Conservation (phyloP, 176 grass and related monocot genomes). For the Phragmites australis region DNA sequence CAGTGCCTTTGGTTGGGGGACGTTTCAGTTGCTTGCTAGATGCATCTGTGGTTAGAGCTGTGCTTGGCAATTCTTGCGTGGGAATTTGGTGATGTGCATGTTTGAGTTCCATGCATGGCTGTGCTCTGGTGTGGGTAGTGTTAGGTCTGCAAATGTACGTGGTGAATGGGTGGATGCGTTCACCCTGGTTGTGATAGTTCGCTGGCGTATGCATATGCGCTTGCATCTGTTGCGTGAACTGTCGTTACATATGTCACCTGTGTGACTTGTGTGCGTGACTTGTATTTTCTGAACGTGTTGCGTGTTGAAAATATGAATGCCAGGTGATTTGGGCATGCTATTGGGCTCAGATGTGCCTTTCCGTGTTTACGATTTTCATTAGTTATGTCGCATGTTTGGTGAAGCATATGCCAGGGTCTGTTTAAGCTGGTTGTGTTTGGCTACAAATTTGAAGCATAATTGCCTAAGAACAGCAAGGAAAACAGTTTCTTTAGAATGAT, state of each 20-base stretch:
- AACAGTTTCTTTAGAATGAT: conserved; percentile 8
- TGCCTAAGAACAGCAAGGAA: conserved; percentile 5
- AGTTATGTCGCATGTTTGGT: background rate
- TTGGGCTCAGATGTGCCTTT: background rate
- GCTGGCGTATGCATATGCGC: background rate
- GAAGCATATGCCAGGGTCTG: background rate
- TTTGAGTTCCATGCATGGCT: background rate
- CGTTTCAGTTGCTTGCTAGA: background rate
- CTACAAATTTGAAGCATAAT: background rate
- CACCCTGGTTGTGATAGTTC: background rate
- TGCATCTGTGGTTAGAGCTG: background rate
- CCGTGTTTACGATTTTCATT: background rate
- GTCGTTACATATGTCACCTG: background rate
- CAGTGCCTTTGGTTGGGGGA: background rate
- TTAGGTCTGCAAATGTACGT: conserved; percentile 1
- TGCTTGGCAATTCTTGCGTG: background rate
- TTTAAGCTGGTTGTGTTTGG: conserved; percentile 3
- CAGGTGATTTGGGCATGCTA: background rate
- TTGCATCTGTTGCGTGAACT: background rate
- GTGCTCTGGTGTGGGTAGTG: background rate
- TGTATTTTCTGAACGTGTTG: background rate
- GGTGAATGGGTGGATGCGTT: background rate
- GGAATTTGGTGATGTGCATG: background rate
- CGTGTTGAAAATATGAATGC: background rate
- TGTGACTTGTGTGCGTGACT: background rate